phyloP scores from a whole-genome alignment of 1,284 basidiomycete species.

The Xanthoconium separans region DNA sequence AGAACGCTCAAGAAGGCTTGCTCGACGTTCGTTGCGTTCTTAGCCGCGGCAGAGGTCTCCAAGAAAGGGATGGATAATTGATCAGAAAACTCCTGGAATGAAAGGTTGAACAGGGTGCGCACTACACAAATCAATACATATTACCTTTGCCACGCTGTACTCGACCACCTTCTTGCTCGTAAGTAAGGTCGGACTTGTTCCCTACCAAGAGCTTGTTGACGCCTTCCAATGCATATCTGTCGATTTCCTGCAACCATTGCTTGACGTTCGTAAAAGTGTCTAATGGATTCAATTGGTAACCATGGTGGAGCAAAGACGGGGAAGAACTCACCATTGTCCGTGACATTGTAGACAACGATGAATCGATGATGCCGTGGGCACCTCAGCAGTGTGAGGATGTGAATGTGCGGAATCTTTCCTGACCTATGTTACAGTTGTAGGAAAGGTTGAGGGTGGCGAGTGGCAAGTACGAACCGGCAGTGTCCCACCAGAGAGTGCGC shows the following conservation, averaged over 20 bases:
- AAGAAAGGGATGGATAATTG: constrained; percentile 95
- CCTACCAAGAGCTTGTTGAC: constrained; percentile 98
- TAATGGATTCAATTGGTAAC: constrained; percentile 31
- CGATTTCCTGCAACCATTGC: constrained; percentile 99
- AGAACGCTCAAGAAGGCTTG: constrained; percentile 87
- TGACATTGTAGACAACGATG: constrained; percentile 99
- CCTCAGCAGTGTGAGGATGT: constrained; percentile 97
- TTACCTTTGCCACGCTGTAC: constrained; percentile 93
- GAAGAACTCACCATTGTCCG: constrained; percentile 82
- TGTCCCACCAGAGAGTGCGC: constrained; percentile 75
- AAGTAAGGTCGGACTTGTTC: constrained; percentile 98
- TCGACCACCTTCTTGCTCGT: constrained; percentile 99
- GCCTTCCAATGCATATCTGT: constrained; percentile 98
- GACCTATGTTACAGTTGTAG: constrained; percentile 44
- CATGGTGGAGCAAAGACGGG: not conserved
- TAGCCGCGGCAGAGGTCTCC: constrained; percentile 98
- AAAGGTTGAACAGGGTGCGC: constrained; percentile 7
- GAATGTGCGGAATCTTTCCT: constrained; percentile 97
- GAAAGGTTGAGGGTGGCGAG: not conserved
- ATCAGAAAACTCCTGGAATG: constrained; percentile 85
- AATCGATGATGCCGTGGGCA: constrained; percentile 95
- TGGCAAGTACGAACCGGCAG: constrained; percentile 60
- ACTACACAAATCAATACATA: constrained; percentile 13
- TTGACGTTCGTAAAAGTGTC: constrained; percentile 99
- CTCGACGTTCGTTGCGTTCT: constrained; percentile 98